Percentiles rank a stretch among this genome's conserved stretches.
Conservation (phyloP, 495 filamentous ascomycete species). For the Lasiosphaeris hirsuta region DNA sequence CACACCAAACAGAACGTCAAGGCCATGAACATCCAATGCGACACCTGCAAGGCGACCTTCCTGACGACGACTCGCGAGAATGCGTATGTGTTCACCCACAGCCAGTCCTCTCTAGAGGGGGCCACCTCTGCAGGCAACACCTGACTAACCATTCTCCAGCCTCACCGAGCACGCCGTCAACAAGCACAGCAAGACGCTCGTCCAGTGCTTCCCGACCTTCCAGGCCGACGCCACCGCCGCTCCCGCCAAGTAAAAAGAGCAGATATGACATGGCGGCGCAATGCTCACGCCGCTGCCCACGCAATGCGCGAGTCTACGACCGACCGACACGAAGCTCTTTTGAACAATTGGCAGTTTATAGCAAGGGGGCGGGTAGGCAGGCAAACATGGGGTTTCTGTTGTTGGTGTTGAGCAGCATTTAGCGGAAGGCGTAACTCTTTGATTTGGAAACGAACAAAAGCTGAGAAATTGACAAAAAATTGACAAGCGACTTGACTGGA, state of each 20-base stretch:
- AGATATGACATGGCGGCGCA: background rate
- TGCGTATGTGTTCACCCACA: slow-evolving; percentile 36
- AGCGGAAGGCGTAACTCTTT: slow-evolving; percentile 13
- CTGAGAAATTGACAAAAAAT: no score
- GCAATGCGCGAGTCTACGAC: background rate
- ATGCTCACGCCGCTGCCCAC: slow-evolving; percentile 2
- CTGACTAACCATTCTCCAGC: slow-evolving; percentile 18
- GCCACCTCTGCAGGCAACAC: background rate
- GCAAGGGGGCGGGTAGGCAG: slow-evolving; percentile 5
- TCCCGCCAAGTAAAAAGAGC: slow-evolving; percentile 16
- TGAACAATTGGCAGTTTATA: slow-evolving; percentile 1
- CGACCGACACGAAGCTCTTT: slow-evolving; percentile 2
- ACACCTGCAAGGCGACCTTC: slow-evolving; percentile 55
- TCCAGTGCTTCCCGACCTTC: slow-evolving; percentile 53
- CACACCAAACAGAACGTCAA: slow-evolving; percentile 39
- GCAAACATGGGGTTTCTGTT: background rate
- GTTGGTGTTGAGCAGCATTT: slow-evolving; percentile 5
- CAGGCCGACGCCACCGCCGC: slow-evolving; percentile 7
- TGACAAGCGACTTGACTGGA: no score
- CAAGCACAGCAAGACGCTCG: slow-evolving; percentile 52
- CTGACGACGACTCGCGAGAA: slow-evolving; percentile 52
- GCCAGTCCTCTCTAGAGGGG: background rate
- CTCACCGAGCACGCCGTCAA: slow-evolving; percentile 53
- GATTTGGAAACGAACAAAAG: no score
- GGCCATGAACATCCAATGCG: slow-evolving; percentile 56